Conservation (phyloP, 1,284 basidiomycete genomes). For the Cronartium ribicola region DNA sequence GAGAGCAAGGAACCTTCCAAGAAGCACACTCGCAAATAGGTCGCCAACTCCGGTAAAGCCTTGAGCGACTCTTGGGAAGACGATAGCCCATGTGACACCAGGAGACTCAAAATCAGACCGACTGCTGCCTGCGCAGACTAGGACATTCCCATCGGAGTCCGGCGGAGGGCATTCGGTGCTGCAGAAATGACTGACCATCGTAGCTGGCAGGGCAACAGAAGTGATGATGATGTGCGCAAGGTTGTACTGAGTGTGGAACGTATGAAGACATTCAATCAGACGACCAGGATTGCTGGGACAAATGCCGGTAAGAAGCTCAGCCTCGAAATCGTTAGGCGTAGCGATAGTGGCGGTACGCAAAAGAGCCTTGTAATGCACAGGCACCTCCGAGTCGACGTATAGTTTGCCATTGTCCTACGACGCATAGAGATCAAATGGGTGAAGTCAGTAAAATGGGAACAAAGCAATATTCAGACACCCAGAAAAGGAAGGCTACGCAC, state of each 20-base stretch:
- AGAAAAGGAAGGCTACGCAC: constrained; percentile 6
- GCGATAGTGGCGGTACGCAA: constrained; percentile 79
- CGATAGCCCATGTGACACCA: constrained; percentile 60
- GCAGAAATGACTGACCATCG: constrained; percentile 47
- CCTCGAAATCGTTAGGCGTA: constrained; percentile 97
- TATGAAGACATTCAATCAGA: constrained; percentile 65
- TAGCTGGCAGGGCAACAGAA: constrained; percentile 61
- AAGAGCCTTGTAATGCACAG: constrained; percentile 79
- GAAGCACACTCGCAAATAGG: constrained; percentile 86
- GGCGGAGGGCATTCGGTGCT: constrained; percentile 38
- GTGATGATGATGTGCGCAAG: constrained; percentile 88
- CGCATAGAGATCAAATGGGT: constrained; percentile 56
- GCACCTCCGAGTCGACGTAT: constrained; percentile 81
- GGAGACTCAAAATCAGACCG: constrained; percentile 61
- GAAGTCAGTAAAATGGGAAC: constrained; percentile 53
- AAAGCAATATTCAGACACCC: neutral
- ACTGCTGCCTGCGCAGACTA: constrained; percentile 55
- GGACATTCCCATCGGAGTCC: constrained; percentile 10
- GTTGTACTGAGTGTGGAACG: constrained; percentile 68
- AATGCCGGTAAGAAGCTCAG: constrained; percentile 71
- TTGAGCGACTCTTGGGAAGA: constrained; percentile 74
- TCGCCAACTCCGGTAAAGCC: constrained; percentile 97
- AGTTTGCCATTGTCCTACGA: constrained; percentile 72
- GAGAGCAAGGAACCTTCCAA: constrained; percentile 67
- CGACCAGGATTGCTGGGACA: constrained; percentile 64